Base-by-base conservation (phyloP, 2,329 filamentous ascomycete species). In the Monosporascus sp. region DNA sequence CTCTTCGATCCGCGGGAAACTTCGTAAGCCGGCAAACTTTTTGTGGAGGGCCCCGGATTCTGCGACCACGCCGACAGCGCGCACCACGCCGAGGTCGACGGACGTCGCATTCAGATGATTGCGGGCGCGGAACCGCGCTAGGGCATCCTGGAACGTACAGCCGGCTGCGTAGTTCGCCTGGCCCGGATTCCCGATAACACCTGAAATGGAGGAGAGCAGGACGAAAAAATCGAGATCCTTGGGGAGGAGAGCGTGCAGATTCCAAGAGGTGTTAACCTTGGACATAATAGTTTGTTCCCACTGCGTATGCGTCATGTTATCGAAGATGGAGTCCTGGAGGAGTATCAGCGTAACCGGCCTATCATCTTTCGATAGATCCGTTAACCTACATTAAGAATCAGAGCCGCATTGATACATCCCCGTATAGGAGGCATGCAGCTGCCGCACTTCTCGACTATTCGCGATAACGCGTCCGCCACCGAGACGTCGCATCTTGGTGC, bases 251-350 rank as follows among this genome's bases (percentile, higher is more conserved):
- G 15, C 3, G 35, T 59, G 54, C 1, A 62, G 51, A 31, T 58
- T 59, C 58, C 56, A 62, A 2, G 54, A 55, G 1, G 55, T 49
- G 1, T 44, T 8, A 11, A 53, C 57, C 37, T 62, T 62, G 1
- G 60, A 57, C 0, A 37, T 52, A 0, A 59, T 43, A 0, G 57
- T 51, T 0, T 3, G 15, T 8, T 48, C 8, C 58, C 58, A 62
- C 22, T 59, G 54, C 1, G 37, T 18, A 11, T 55, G n/a, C 0
- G 41, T 57, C 60, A 62, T 58, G 18, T 56, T 58, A 0, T 54
- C 50, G 47, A 62, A 58, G 0, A 54, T 37, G 2, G 50, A 20
- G 18, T 61, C 59, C 54, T 59, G 39, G 5, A 48, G 46, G 22
- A 22, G 22, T 22, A 22, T 22, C 22, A 22, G 22, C 22, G 22